Percentiles rank a stretch among this genome's conserved stretches.
Evolutionary conservation across 2,329 filamentous ascomycete species (phyloP).

Genomic region (Penicillium digitatum): DNA sequence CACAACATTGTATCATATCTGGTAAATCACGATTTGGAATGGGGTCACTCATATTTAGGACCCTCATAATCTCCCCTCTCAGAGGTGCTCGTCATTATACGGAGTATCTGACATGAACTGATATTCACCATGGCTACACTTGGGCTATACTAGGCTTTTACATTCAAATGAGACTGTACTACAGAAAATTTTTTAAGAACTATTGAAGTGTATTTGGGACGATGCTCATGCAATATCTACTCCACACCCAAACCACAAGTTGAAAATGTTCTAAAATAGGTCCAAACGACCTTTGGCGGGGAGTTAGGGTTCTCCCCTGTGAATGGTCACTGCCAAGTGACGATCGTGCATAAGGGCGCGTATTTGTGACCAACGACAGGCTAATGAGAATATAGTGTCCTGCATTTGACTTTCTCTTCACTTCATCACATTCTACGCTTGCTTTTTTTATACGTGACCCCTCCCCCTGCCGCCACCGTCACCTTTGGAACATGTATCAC

Average conservation of each 20-base stretch:
- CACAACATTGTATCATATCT: too few relatives aligned
- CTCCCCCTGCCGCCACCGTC: constrained; percentile 18
- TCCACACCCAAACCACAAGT: neutral
- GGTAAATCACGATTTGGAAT: neutral
- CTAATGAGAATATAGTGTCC: constrained; percentile 2
- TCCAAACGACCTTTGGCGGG: neutral
- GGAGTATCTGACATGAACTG: neutral
- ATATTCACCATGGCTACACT: neutral
- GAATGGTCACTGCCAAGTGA: constrained; percentile 22
- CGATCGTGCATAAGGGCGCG: constrained; percentile 27
- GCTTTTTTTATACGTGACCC: constrained; percentile 19
- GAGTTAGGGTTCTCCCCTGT: constrained; percentile 4
- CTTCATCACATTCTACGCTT: constrained; percentile 28
- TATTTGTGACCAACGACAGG: constrained; percentile 29
- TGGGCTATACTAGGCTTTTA: neutral
- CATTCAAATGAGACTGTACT: neutral
- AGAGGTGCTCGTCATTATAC: neutral
- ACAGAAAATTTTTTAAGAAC: neutral
- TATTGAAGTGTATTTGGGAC: neutral
- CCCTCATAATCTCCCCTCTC: neutral
- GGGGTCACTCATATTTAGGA: neutral
- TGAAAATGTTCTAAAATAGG: neutral
- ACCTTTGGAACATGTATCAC: constrained; percentile 22
- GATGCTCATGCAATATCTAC: neutral
- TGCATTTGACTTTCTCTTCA: constrained; percentile 16